These are phyloP conservation scores for Hymenoscyphus occultus DNA, from an alignment of 2,329 filamentous ascomycete genomes.

Conservation along the genomic window DNA sequence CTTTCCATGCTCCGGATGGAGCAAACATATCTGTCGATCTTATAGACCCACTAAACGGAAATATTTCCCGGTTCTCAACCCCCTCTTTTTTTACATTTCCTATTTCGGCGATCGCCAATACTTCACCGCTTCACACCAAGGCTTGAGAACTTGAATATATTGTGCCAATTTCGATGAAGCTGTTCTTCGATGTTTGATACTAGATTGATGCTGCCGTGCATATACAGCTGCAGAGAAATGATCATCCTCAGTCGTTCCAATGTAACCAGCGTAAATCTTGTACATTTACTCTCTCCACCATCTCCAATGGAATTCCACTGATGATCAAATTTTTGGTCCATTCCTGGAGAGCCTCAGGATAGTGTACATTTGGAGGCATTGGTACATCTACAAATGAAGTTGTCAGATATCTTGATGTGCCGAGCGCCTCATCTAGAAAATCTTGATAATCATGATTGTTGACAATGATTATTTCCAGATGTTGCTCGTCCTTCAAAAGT, in stretches of 20 bases:
- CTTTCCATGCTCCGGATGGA: too few relatives aligned
- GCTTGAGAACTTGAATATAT: background rate
- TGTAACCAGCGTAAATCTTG: background rate
- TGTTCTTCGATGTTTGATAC: background rate
- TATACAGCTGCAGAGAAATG: background rate
- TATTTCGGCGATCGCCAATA: background rate
- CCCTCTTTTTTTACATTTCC: background rate
- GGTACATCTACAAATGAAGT: conserved; percentile 43
- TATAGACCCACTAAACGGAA: background rate
- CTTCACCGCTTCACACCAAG: background rate
- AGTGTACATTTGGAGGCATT: conserved; percentile 37
- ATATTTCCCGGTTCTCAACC: background rate
- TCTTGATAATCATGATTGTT: conserved; percentile 16
- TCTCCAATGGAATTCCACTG: background rate
- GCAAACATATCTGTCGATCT: background rate
- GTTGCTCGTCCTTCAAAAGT: conserved; percentile 20
- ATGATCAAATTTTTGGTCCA: conserved; percentile 42
- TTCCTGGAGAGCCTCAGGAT: conserved; percentile 39
- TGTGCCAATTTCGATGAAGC: background rate
- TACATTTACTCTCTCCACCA: background rate
- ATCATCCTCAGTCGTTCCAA: too few relatives aligned
- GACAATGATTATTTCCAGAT: conserved; percentile 15
- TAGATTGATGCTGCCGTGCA: background rate
- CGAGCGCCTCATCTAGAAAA: conserved; percentile 23
- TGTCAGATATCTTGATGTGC: conserved; percentile 37